Evolutionary conservation across 306 rosid species (phyloP).

Genomic region (Dalbergia cultrata): DNA sequence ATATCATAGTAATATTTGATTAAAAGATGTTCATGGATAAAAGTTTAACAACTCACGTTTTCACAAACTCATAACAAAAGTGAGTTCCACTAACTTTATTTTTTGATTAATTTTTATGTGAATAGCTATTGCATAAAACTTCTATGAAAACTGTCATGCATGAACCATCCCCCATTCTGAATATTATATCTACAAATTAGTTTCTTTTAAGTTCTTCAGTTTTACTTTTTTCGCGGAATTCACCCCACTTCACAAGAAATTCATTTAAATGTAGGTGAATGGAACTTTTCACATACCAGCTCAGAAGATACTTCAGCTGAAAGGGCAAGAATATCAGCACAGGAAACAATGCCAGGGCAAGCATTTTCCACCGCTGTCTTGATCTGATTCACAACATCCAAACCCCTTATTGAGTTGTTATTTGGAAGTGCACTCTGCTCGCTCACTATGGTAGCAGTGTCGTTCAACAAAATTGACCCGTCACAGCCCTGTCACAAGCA

Average conservation of each 20-base stretch:
- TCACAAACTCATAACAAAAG: too few species aligned
- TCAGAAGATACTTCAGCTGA: conserved; percentile 55
- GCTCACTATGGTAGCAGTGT: conserved; percentile 54
- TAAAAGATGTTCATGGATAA: too few species aligned
- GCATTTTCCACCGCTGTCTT: conserved; percentile 57
- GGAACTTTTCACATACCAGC: conserved; percentile 42
- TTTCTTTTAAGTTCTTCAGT: too few species aligned
- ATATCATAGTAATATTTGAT: too few species aligned
- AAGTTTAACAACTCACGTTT: too few species aligned
- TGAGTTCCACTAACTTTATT: too few species aligned
- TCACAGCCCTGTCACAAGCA: conserved; percentile 65
- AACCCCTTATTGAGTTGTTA: conserved; percentile 63
- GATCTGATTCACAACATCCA: conserved; percentile 62
- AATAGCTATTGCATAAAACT: too few species aligned
- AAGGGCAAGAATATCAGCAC: conserved; percentile 70
- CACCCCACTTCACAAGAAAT: background rate
- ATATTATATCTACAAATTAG: too few species aligned
- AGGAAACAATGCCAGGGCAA: conserved; percentile 64
- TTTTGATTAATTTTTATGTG: too few species aligned
- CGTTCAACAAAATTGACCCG: conserved; percentile 63
- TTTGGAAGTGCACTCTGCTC: conserved; percentile 58
- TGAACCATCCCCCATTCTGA: too few species aligned
- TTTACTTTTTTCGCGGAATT: background rate
- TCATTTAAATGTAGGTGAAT: background rate
- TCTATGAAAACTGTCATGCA: too few species aligned